Evolutionary conservation across 305 asterid species (phyloP).

Genomic region (Solanum hybrid): DNA sequence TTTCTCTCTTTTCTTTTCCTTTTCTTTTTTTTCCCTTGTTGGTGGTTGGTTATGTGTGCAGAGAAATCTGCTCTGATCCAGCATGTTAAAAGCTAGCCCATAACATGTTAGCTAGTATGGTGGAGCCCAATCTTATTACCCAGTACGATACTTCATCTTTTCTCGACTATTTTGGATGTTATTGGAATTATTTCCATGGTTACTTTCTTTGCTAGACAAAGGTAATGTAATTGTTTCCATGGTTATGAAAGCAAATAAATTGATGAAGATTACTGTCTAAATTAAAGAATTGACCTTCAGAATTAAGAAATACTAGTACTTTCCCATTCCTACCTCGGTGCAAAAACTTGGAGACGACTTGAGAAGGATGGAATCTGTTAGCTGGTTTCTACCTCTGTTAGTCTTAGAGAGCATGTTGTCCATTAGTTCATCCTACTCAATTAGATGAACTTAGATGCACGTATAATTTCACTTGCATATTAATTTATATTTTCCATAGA

Average conservation of each 20-base stretch:
- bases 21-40: neutral
- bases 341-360: neutral
- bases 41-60: neutral
- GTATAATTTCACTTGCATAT: neutral
- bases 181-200: neutral
- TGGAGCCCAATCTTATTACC: neutral
- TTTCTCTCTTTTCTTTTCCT: conserved; percentile 2
- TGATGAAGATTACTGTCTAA: neutral
- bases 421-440: neutral
- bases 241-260: neutral
- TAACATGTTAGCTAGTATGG: neutral
- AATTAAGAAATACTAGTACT: neutral
- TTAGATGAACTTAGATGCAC: neutral
- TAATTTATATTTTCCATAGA: neutral
- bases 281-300: neutral
- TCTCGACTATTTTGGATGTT: neutral
- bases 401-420: neutral
- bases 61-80: neutral
- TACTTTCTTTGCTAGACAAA: neutral
- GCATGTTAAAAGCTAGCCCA: neutral
- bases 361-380: neutral
- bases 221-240: neutral
- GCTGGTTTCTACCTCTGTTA: neutral
- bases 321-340: neutral
- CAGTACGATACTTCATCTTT: neutral